Base-by-base conservation (phyloP, 805 yeast species). In the Candida patagonica region DNA sequence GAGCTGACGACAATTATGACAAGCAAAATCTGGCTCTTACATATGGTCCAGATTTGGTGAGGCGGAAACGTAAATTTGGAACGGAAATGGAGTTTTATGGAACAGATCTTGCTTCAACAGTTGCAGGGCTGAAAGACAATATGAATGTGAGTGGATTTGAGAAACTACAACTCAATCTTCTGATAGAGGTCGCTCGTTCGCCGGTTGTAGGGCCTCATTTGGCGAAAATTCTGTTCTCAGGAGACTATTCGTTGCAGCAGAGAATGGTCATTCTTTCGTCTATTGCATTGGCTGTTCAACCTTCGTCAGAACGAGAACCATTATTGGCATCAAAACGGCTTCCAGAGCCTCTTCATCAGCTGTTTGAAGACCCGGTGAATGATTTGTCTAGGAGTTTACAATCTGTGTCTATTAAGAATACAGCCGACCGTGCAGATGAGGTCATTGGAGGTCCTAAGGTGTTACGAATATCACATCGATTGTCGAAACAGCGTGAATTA, bases 221-320 rank as follows among this genome's bases (percentile, higher is more conserved):
- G 5, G 58, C 73, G 30, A 54, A 64, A 21, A 56, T 78, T 13
- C 61, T 87, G 13, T 62, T 74, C 26, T 66, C 70, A 0, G 87
- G 88, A 0, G 98, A 89, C 52, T 75, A 80, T 45, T 85, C 95
- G 0, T 56, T 92, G 15, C 92, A 82, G 45, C 88, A 80, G 44
- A 60, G 97, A 35, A 66, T 88, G 61, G 61, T 73, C 22, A 65
- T 88, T 6, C 57, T 92, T 15, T 74, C 88, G 4, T 63, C 83
- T 0, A 54, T 85, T 9, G 79, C 88, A 0, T 60, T 87, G 19
- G 73, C 83, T 2, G 85, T 87, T 0, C 60, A 95, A 44, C 86
- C 82, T 46, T 63, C 13, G 31, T n/a, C 31, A 15, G 8, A 17
- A 5, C 20, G 16, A 10, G 10, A 12, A 29, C 5, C 31, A 15